A percentile compares a stretch with the other conserved stretches of the same genome.
Conservation (phyloP, 2,329 filamentous ascomycete genomes). For the Fusarium sp. region DNA sequence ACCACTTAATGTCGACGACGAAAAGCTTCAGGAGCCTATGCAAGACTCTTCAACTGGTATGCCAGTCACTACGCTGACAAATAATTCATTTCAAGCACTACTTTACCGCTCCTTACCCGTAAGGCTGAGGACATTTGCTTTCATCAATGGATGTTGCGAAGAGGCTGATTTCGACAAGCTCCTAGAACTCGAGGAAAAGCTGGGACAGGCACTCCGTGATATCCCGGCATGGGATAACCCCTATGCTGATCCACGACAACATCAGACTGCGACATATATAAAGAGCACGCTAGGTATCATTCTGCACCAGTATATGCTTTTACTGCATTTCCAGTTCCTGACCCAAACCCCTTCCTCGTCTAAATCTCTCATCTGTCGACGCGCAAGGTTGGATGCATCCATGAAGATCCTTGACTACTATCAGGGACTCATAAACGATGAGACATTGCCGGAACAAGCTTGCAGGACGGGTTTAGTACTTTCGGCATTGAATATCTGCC, state of each 20-base stretch:
- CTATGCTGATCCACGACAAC: background rate
- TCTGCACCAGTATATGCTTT: background rate
- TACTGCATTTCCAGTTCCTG: background rate
- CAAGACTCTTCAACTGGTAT: accelerated
- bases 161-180: background rate
- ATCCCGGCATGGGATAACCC: background rate
- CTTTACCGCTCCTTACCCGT: background rate
- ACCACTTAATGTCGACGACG: background rate
- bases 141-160: background rate
- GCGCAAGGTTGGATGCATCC: background rate
- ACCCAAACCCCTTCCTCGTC: accelerated
- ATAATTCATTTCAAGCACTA: background rate
- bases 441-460: background rate
- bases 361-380: background rate
- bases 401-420: background rate
- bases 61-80: background rate
- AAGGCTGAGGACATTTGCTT: background rate
- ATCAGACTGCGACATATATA: background rate
- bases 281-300: background rate
- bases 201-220: background rate
- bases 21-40: background rate
- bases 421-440: accelerated
- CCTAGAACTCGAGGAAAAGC: background rate
- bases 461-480: background rate
- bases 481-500: background rate